phyloP scores from a whole-genome alignment of 2,329 filamentous ascomycete genomes.

The Tolypocladium paradoxum region DNA sequence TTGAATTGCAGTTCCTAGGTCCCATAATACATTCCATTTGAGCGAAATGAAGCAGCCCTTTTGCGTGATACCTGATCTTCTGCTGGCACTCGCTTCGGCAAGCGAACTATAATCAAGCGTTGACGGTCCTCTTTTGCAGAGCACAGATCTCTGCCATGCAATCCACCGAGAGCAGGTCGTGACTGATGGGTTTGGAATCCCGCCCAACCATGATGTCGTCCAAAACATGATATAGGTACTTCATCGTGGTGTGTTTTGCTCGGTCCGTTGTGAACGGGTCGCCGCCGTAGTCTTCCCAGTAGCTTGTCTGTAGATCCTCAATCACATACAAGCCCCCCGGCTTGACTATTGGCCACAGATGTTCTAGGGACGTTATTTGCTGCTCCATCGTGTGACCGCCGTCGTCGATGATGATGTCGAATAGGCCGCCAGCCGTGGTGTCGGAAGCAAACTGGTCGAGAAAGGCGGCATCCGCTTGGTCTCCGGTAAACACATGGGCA shows the following conservation, averaged over 20 bases:
- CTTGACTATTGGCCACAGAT: slow-evolving; percentile 24
- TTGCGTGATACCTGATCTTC: not conserved
- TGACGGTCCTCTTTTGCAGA: slow-evolving; percentile 12
- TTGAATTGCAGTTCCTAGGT: not conserved
- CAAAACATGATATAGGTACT: slow-evolving; percentile 15
- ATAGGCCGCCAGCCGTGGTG: slow-evolving; percentile 16
- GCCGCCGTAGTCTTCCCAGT: slow-evolving; percentile 12
- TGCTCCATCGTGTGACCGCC: slow-evolving; percentile 27
- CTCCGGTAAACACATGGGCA: slow-evolving; percentile 27
- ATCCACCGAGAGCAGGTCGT: slow-evolving; percentile 15
- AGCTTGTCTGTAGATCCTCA: slow-evolving; percentile 22
- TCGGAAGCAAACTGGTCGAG: slow-evolving; percentile 22
- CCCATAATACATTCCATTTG: not conserved
- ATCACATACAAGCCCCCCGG: slow-evolving; percentile 24
- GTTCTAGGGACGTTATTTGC: slow-evolving; percentile 22
- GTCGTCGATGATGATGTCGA: slow-evolving; percentile 30
- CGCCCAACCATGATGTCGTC: slow-evolving; percentile 13
- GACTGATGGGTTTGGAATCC: slow-evolving; percentile 10
- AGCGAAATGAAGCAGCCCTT: not conserved
- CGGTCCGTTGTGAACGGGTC: slow-evolving; percentile 10
- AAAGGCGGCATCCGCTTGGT: slow-evolving; percentile 25
- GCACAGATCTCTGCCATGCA: slow-evolving; percentile 19
- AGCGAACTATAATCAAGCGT: not conserved
- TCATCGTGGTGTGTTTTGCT: slow-evolving; percentile 14
- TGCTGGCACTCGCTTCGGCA: not conserved